Evolutionary conservation across 2,329 filamentous ascomycete genomes (phyloP).

Genomic region (Penicillium sp.): DNA sequence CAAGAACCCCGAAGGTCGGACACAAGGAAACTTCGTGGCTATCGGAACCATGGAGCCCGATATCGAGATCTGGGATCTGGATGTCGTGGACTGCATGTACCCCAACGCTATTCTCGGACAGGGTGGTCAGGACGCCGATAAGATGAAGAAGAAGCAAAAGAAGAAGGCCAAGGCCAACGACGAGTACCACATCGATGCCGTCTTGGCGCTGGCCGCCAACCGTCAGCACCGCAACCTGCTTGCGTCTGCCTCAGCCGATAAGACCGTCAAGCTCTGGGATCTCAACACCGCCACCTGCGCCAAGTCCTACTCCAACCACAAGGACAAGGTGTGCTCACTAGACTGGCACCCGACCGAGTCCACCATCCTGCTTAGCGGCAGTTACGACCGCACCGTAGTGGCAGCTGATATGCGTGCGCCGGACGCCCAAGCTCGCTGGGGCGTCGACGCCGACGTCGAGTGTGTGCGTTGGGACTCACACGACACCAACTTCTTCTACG

Average conservation of each 20-base stretch:
- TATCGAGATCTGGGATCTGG: constrained; percentile 97
- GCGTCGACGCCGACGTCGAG: constrained; percentile 94
- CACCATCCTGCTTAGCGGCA: constrained; percentile 85
- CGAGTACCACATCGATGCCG: constrained; percentile 88
- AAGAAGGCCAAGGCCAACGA: constrained; percentile 89
- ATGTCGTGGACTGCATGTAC: constrained; percentile 96
- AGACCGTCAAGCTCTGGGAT: constrained; percentile 98
- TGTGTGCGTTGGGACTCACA: constrained; percentile 90
- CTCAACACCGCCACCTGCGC: constrained; percentile 87
- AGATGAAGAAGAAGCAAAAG: constrained; percentile 71
- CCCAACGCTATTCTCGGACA: constrained; percentile 93
- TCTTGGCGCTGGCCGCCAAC: constrained; percentile 88
- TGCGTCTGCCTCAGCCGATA: constrained; percentile 91
- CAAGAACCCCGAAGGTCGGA: constrained; percentile 63
- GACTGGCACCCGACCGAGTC: constrained; percentile 89
- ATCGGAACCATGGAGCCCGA: constrained; percentile 97
- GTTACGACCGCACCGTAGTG: constrained; percentile 90
- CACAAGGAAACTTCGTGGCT: constrained; percentile 84
- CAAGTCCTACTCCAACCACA: constrained; percentile 93
- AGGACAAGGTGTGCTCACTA: constrained; percentile 94
- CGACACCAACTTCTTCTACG: constrained; percentile 89
- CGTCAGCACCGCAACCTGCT: constrained; percentile 90
- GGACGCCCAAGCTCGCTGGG: constrained; percentile 80
- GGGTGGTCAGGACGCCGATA: constrained; percentile 49
- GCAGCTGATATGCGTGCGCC: constrained; percentile 96